Percentiles rank a stretch among this genome's conserved stretches.
phyloP scores from a whole-genome alignment of 2,329 filamentous ascomycete species.

The Sarocladiaceae sp. region DNA sequence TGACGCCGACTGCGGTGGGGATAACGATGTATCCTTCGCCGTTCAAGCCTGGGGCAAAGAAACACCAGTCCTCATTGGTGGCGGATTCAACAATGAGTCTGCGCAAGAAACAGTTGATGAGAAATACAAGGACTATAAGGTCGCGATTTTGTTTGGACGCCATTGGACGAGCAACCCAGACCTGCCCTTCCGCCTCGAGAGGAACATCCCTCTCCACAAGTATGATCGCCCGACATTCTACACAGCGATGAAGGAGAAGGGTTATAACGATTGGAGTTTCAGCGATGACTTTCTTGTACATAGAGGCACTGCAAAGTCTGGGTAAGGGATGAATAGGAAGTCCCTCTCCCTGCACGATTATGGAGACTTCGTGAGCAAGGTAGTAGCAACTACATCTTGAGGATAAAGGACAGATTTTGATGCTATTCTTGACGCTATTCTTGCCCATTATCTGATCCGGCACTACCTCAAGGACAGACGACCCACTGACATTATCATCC shows the following conservation, averaged over 20 bases:
- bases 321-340: no score
- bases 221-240: slow-evolving; percentile 26
- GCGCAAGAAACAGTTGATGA: slow-evolving; percentile 12
- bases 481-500: no score
- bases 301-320: no score
- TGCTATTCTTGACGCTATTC: no score
- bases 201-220: slow-evolving; percentile 19
- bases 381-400: no score
- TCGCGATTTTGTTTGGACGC: slow-evolving; percentile 22
- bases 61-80: slow-evolving; percentile 20
- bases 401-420: no score
- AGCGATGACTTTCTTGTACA: slow-evolving; percentile 20
- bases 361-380: no score
- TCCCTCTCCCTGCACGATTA: no score
- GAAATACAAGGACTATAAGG: slow-evolving; percentile 13
- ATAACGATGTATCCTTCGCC: slow-evolving; percentile 13
- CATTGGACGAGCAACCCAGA: slow-evolving; percentile 27
- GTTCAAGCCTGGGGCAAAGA: slow-evolving; percentile 20
- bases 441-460: no score
- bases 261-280: slow-evolving; percentile 12
- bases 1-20: slow-evolving; percentile 26
- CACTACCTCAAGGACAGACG: no score
- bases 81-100: slow-evolving; percentile 18
- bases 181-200: slow-evolving; percentile 23
- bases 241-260: slow-evolving; percentile 16